Base-by-base conservation (phyloP, 2,329 filamentous ascomycete species). In the Beauveria caledonica region DNA sequence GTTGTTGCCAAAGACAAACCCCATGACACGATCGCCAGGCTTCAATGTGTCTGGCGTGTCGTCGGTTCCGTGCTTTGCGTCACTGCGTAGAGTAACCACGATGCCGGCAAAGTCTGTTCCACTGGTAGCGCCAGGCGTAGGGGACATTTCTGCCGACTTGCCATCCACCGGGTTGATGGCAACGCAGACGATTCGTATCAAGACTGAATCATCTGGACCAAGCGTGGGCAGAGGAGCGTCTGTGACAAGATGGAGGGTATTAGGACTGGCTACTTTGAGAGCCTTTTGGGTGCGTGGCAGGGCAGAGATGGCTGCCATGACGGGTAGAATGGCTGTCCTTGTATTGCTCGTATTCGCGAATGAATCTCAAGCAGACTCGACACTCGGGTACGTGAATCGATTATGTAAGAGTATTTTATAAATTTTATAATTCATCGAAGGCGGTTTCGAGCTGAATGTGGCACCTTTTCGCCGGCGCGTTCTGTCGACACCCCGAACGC, bases 161-260 rank as follows among this genome's bases (percentile, higher is more conserved):
- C 53, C 53, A 17, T 60, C 58, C 5, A 44, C 53, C 10, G 58
- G 58, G 21, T 60, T 60, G 39, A 60, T 44, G 19, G 40, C 58
- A n/a, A 60, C 58, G 15, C n/a, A 29, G 21, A 33, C 33, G 5
- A 49, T 27, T 27, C 50, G 42, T 15, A 60, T 48, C 23, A 57
- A 17, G 23, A 44, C 51, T 5, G 29, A 21, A 17, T 52, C 33
- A 23, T 52, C n/a, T 0, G 15, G n/a, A 3, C 1, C 29, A 13
- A 51, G 29, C 2, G 10, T 11, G 19, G 29, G 49, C 1, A 39
- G 3, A 15, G 49, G 11, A 5, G 49, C 49, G 1, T 52, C n/a
- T 0, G 29, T 15, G 5, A 21, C 6, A 10, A 52, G 29, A 9
- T 36, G 4, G 10, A 52, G 21, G 5, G 29, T 23, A 21, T 39